Evolutionary conservation across 441 rosid species (phyloP), one percentile per base, ranked within the genome.

Genomic region (Gossypium trilobum): DNA sequence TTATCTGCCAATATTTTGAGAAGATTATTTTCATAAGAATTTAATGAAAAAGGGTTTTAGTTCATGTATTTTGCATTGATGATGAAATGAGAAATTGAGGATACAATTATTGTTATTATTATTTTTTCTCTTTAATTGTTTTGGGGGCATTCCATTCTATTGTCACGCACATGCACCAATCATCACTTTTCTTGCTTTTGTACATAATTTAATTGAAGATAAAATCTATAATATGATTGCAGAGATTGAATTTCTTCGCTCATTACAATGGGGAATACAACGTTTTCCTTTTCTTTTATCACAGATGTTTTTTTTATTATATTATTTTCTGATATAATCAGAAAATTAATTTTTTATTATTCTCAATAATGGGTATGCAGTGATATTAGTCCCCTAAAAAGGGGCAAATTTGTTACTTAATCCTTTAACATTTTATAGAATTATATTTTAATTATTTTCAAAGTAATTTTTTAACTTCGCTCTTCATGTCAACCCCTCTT

Each of bases 401-500:
- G 0, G 36, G 36, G 6, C 0, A 31, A 31, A 31, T 31, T 31
- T 31, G 36, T 1, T 31, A 31, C 7, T 31, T 31, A 31, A 31
- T 1, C 36, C 36, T 31, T 31, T 0, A 31, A 31, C 7, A 0
- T 31, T 31, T 31, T 29, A 29, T 5, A 5, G 7, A 29, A 29
- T 29, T 29, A 29, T 4, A 29, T 29, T 29, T 29, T 29, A 29
- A 29, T 5, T 29, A 29, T 29, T 29, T 29, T 29, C 1, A 29
- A 29, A 29, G 33, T 3, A 29, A 29, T 29, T 4, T 29, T 27
- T 29, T 29, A 29, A 4, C 33, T 29, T 4, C 33, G 33, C 33
- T 29, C 36, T 29, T 29, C 6, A 5, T 29, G 33, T 29, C 33
- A 29, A 68, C 62, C 85, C 81, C 81, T 76, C 83, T 80, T 85